Base-by-base conservation (phyloP, 805 yeast genomes). In the Candida insectorum region DNA sequence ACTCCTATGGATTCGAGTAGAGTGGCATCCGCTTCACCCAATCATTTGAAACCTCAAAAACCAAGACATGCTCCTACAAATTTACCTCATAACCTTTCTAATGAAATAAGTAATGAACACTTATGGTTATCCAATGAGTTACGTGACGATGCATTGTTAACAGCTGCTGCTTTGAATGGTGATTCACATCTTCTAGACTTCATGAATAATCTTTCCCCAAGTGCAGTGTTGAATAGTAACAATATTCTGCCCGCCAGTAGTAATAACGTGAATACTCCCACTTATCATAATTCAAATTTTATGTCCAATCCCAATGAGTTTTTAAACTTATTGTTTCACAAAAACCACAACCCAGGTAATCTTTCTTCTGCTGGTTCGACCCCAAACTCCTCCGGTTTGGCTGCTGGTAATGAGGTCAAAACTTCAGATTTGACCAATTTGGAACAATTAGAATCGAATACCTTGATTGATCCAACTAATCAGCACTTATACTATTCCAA, bases 81-180 rank as follows among this genome's bases (percentile, higher is more conserved):
- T 13, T 5, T 14, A 16, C 11, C 26, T 16, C 16, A 23, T 16
- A 21, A 14, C 15, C n/a, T n/a, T n/a, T 6, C 9, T 5, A 23
- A 30, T 11, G 31, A 23, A 11, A 19, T 32, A 9, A 36, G 36
- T 17, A 31, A 26, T 17, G 81, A 77, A 33, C 73, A 74, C 35
- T 77, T 79, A 44, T 81, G 87, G 87, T 63, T 82, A 15, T 78
- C 87, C 11, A 77, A 73, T 35, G 89, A 82, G 48, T 61, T 82
- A 28, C 53, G 83, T 32, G 86, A 79, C 43, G 88, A 82, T 46
- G 88, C 87, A 0, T 56, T 82, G 17, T 58, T 82, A 40, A 80
- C 88, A 0, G 88, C 88, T 0, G 81, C 85, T 4, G 88, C 89
- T 0, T 75, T 47, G 30, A 74, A 74, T 37, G 79, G 80, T 30